Base-by-base conservation (phyloP, 805 yeast genomes). In the Candida insectorum region DNA sequence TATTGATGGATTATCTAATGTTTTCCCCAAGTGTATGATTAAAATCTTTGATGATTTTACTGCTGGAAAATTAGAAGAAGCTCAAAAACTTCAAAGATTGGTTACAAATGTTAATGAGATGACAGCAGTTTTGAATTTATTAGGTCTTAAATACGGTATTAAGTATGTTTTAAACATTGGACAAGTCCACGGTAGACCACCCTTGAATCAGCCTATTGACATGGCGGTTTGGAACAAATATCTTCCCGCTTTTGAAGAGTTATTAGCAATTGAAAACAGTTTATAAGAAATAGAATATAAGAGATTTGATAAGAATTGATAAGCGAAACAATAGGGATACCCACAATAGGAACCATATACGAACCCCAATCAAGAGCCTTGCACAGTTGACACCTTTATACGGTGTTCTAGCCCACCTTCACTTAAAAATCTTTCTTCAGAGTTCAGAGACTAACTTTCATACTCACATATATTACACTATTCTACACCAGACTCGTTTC, bases 1-100 rank as follows among this genome's bases (percentile, higher is more conserved):
- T 16, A 66, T 75, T 39, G 79, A 74, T 47, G 80, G 76, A 3
- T 54, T 73, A 17, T 60, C 73, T 20, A 75, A 74, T 22, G 71
- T 73, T 4, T 72, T 68, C 55, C 81, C 81, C 38, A 70, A 71
- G 52, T 49, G 66, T 6, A 65, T 65, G 34, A 73, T 70, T 28
- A 58, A 59, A 32, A 48, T 75, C 22, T 71, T 50, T 42, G 54
- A 60, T 20, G 53, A 67, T 14, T 56, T 44, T 37, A 52, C 59
- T 28, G 49, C 47, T 4, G 75, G 75, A 17, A 59, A 71, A 32
- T 30, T 49, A 20, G 57, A 52, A 31, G 65, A 55, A 37, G 79
- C 78, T 12, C 60, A 53, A 39, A 47, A 53, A 27, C 44, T 73
- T 26, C 79, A 74, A 49, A 51, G 52, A 31, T 43, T 57, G 25